Conservation (phyloP, 1,284 basidiomycete species). For the Heterobasidion irregulare region DNA sequence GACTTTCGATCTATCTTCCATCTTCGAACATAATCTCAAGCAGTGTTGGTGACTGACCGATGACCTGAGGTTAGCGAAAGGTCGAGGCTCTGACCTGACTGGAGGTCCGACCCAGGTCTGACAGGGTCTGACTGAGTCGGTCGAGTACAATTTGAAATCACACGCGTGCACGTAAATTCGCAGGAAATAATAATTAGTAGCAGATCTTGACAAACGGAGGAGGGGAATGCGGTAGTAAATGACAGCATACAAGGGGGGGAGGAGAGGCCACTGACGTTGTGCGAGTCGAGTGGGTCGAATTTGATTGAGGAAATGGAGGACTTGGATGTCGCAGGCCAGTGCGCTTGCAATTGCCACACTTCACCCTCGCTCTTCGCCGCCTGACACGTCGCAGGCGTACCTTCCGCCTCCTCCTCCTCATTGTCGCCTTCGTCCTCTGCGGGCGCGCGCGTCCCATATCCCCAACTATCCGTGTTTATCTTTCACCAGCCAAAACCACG, state of each 20-base stretch:
- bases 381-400: slow-evolving; percentile 10
- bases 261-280: slow-evolving; percentile 40
- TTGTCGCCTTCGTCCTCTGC: slow-evolving; percentile 55
- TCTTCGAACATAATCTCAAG: too few species aligned
- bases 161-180: too few species aligned
- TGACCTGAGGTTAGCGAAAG: too few species aligned
- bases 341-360: slow-evolving; percentile 70
- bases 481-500: slow-evolving; percentile 17
- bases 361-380: slow-evolving; percentile 53
- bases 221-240: neutral
- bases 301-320: slow-evolving; percentile 72
- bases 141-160: too few species aligned
- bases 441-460: slow-evolving; percentile 75
- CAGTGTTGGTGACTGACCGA: too few species aligned
- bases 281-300: slow-evolving; percentile 62
- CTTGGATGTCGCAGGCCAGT: slow-evolving; percentile 73
- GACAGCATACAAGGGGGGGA: neutral
- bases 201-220: too few species aligned
- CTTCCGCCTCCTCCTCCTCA: slow-evolving; percentile 42
- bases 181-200: too few species aligned
- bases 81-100: too few species aligned
- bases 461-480: slow-evolving; percentile 76
- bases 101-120: too few species aligned
- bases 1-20: neutral
- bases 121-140: too few species aligned